These are phyloP conservation scores for Hypoxylon crocopeplum DNA, from an alignment of 495 filamentous ascomycete species.

Conservation along the genomic window DNA sequence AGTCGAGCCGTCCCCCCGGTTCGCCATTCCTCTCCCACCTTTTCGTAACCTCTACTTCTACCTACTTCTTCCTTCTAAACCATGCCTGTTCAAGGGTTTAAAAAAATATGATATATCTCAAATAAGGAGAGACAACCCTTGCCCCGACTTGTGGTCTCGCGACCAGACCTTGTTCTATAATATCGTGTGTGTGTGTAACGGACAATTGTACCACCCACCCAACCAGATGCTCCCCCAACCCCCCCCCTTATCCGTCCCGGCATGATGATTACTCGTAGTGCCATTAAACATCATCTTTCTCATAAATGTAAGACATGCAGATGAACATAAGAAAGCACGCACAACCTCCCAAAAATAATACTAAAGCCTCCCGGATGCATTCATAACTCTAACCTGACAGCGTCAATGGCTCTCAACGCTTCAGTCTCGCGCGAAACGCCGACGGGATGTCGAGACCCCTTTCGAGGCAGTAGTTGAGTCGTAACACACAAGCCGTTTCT, in stretches of 20 bases:
- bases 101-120: not conserved
- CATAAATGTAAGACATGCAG: slow-evolving; percentile 27
- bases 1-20: not conserved
- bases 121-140: not conserved
- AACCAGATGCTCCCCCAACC: slow-evolving; percentile 27
- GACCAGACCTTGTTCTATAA: slow-evolving; percentile 25
- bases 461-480: slow-evolving; percentile 21
- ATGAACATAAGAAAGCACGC: slow-evolving; percentile 7
- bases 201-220: slow-evolving; percentile 24
- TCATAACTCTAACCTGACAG: not conserved
- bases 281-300: slow-evolving; percentile 24
- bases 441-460: slow-evolving; percentile 22
- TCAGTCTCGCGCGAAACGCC: slow-evolving; percentile 23
- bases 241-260: slow-evolving; percentile 12
- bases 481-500: slow-evolving; percentile 33
- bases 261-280: slow-evolving; percentile 29
- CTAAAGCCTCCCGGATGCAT: not conserved
- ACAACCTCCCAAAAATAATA: no score
- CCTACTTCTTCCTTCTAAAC: not conserved
- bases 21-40: not conserved
- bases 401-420: not conserved
- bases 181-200: slow-evolving; percentile 17
- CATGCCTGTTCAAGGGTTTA: not conserved
- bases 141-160: slow-evolving; percentile 23
- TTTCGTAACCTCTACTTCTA: not conserved